Evolutionary conservation across 2,329 filamentous ascomycete genomes (phyloP), one percentile per base, ranked within the genome.

Genomic region (Penicillium polonicum): DNA sequence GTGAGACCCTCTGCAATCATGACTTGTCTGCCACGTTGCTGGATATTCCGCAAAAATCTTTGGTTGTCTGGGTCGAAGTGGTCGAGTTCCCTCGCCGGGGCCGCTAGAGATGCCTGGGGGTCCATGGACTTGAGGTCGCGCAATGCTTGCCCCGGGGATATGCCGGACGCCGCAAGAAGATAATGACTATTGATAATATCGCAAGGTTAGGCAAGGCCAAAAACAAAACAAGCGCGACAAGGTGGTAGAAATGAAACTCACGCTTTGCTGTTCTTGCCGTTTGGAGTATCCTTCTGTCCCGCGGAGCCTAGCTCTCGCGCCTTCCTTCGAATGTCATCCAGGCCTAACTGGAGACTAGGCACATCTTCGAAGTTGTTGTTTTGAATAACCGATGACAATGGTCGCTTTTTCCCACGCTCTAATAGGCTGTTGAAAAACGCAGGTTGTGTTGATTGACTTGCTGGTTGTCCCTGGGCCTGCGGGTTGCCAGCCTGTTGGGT

Each of bases 1-100:
- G 93, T 88, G 60, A 97, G 81, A n/a, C 91, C 91, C 72, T 97
- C 92, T 35, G 90, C 85, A 67, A 97, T 92, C 85, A 96, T 92
- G 70, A 89, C 91, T 57, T 96, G 81, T 4, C 92, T 94, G 19
- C 92, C 95, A 76, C 95, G 93, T 48, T 90, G 90, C 75, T 96
- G 91, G 60, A 97, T 81, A 68, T 91, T 92, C 54, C 89, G 85
- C 51, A 97, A 83, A 71, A 96, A 96, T 51, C 88, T 87, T 73
- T 85, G 80, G 59, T 83, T 82, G 52, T 84, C 82, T 3, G 80
- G 80, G 55, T 85, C 82, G 59, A 81, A 78, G 4, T 70, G 65
- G 57, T 78, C 79, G n/a, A 65, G 52, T 49, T 73, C 70, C 60
- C 70, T 72, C 54, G 66, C 42, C 55, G 67, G 55, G 68, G 64